Percentiles rank a stretch among this genome's conserved stretches.
Evolutionary conservation across 495 filamentous ascomycete species (phyloP).

Genomic region (Halenospora varia): DNA sequence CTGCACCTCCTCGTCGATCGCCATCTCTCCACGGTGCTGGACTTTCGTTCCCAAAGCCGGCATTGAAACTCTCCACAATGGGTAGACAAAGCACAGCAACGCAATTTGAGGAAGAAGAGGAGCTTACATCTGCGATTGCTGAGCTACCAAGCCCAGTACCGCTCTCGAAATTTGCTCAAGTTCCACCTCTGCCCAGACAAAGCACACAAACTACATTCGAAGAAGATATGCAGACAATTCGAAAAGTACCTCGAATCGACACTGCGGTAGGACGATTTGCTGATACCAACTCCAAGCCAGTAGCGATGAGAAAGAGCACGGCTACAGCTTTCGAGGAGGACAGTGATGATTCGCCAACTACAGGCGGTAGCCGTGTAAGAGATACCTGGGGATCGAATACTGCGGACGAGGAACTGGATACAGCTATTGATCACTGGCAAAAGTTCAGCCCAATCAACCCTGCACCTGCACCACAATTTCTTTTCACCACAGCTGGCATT

Average conservation of each 20-base stretch:
- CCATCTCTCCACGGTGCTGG: constrained; percentile 7
- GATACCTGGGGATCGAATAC: constrained; percentile 11
- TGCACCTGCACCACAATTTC: background rate
- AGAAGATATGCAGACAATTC: background rate
- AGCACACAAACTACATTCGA: background rate
- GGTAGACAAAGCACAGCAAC: constrained; percentile 22
- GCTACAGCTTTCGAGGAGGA: constrained; percentile 5
- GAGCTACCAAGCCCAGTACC: background rate
- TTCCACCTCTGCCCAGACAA: background rate
- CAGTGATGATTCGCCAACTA: constrained; percentile 13
- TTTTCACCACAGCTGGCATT: background rate
- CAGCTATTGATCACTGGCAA: constrained; percentile 5
- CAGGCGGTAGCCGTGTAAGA: constrained; percentile 7
- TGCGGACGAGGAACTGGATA: constrained; percentile 10
- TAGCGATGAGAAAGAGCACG: background rate
- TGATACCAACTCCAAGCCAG: background rate
- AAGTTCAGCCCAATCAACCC: constrained; percentile 9
- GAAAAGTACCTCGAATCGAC: background rate
- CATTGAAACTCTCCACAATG: background rate
- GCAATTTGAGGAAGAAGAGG: constrained; percentile 23
- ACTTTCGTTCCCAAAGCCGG: constrained; percentile 13
- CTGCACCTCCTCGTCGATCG: constrained; percentile 9
- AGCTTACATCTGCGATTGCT: background rate
- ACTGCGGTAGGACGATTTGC: background rate
- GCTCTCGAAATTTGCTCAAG: background rate